Evolutionary conservation across 148 eudicot genomes (phyloP), one percentile per base, ranked within the genome.

Genomic region (Vaccinium corymbosum): DNA sequence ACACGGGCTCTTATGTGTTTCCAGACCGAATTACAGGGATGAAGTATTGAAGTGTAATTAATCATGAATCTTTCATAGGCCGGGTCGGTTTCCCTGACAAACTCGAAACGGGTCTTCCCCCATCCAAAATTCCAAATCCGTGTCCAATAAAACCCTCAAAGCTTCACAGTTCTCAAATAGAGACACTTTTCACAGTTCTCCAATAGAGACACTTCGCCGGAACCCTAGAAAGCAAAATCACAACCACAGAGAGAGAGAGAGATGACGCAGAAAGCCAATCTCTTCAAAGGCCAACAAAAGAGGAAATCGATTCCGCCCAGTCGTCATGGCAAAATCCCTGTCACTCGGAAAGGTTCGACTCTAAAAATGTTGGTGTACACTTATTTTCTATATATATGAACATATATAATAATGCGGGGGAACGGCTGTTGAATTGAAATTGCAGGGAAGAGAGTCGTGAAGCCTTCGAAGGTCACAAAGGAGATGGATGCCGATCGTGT

Each of bases 281-380:
- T 90, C 83, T 93, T 95, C 93, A 95, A 95, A 83, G 98, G 98
- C 27, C 93, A 94, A 27, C 86, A 91, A 46, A 95, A 91, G 87
- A 90, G 88, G 91, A 95, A 95, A 87, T 72, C 76, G 3, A 78
- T 89, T 27, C 91, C 98, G 51, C 90, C 94, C 1, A 92, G 82
- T 75, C 94, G 94, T 68, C 98, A 95, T 90, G 98, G 97, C 19
- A 95, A 94, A 86, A 32, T 78, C 62, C 48, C 88, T 76, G 89
- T 85, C 59, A 91, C 81, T 83, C 95, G 95, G 64, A 95, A 95
- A 92, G 98, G 96, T 93, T 19, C 22, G 14, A 49, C 6, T 42
- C 6, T 4, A 42, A 42, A 42, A 42, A 3, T 59, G 6, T 61
- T 13, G 48, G 75, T 70, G 20, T 20, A 2, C 29, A 4, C 51